These are phyloP conservation scores for Drechslerella coelobrocha DNA, from an alignment of 2,329 filamentous ascomycete species.

Conservation along the genomic window DNA sequence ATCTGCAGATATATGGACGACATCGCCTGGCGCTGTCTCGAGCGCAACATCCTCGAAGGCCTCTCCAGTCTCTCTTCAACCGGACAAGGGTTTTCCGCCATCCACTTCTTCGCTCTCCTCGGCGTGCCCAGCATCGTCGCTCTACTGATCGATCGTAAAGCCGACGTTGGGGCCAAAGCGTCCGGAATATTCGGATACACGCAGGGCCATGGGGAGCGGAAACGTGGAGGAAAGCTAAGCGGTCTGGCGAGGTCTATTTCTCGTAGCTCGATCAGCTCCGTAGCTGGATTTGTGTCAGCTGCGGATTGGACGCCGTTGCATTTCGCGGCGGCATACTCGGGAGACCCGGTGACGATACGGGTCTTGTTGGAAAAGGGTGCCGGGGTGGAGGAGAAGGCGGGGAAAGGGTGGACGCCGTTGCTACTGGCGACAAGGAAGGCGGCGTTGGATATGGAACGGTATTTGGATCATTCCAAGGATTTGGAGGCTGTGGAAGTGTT, in stretches of 20 bases:
- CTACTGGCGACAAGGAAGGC: conserved; percentile 44
- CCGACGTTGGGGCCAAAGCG: conserved; percentile 32
- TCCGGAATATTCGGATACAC: conserved; percentile 30
- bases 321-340: conserved; percentile 38
- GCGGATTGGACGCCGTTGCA: conserved; percentile 33
- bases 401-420: conserved; percentile 37
- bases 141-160: conserved; percentile 32
- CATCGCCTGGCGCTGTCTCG: conserved; percentile 29
- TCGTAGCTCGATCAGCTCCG: conserved; percentile 25
- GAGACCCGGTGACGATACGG: conserved; percentile 33
- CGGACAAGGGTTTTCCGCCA: conserved; percentile 38
- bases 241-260: conserved; percentile 36
- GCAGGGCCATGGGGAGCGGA: conserved; percentile 15
- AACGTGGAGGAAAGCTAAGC: conserved; percentile 30
- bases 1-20: conserved; percentile 41
- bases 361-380: conserved; percentile 26
- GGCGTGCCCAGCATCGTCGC: conserved; percentile 29
- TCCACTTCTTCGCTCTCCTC: conserved; percentile 42
- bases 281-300: neutral
- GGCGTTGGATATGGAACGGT: conserved; percentile 43
- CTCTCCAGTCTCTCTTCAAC: conserved; percentile 40
- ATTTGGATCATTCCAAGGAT: conserved; percentile 43
- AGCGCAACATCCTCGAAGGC: conserved; percentile 38
- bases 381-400: conserved; percentile 28
- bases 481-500: conserved; percentile 20